Percentiles rank a stretch among this genome's conserved stretches.
Conservation (phyloP, 306 rosid species). For the Crotalaria pallida region DNA sequence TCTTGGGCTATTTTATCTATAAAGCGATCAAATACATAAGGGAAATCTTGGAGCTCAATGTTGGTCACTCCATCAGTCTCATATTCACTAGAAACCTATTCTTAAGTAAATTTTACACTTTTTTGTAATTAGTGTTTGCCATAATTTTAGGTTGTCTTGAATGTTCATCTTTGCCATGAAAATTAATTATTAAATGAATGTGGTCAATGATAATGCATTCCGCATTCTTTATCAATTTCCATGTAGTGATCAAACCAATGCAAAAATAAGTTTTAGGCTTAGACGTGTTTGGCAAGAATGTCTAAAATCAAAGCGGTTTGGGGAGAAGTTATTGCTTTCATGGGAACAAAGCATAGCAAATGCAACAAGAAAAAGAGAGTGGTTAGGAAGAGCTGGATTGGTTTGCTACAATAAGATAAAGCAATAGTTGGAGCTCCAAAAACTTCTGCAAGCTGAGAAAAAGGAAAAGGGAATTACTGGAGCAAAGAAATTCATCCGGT, state of each 20-base stretch:
- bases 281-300: conserved; percentile 59
- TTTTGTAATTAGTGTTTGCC: not conserved
- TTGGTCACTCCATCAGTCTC: not conserved
- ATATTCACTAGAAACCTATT: conserved; percentile 7
- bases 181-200: not conserved
- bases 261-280: conserved; percentile 60
- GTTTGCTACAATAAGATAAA: conserved; percentile 36
- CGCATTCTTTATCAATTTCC: conserved; percentile 7
- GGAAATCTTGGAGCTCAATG: not conserved
- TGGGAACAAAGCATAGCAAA: conserved; percentile 65
- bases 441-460: conserved; percentile 22
- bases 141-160: not conserved
- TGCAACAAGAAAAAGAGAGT: conserved; percentile 51
- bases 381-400: conserved; percentile 54
- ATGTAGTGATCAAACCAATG: conserved; percentile 61
- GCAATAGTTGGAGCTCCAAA: conserved; percentile 23
- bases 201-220: not conserved
- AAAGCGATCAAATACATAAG: not conserved
- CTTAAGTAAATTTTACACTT: not conserved
- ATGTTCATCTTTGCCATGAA: too few species aligned
- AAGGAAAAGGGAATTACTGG: conserved; percentile 28
- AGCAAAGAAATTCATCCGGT: conserved; percentile 29
- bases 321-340: conserved; percentile 38
- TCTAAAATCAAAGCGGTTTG: conserved; percentile 36
- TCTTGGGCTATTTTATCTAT: not conserved